Conservation (phyloP, 768 basidiomycete species). For the Pleurotus giganteus region DNA sequence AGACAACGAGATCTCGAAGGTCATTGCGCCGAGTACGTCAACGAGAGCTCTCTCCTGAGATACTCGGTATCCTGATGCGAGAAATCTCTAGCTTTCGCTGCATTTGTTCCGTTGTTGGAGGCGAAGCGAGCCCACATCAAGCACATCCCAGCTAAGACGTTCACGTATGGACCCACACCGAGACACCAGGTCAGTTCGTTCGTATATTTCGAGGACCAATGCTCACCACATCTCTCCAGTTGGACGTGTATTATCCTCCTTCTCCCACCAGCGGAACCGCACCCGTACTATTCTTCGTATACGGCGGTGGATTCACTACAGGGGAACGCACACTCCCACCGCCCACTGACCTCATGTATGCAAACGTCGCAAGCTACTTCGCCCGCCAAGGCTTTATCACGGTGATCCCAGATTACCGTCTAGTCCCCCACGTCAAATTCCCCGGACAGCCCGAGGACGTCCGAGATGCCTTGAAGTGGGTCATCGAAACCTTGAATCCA, state of each 20-base stretch:
- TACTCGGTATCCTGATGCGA: not conserved
- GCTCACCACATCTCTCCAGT: slow-evolving; percentile 29
- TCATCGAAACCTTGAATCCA: slow-evolving; percentile 30
- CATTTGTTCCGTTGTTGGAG: slow-evolving; percentile 51
- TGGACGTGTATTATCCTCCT: slow-evolving; percentile 65
- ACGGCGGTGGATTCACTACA: slow-evolving; percentile 61
- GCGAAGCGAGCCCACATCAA: slow-evolving; percentile 44
- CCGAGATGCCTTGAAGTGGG: slow-evolving; percentile 58
- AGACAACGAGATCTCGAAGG: slow-evolving; percentile 26
- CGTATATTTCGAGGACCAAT: not conserved
- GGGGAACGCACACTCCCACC: slow-evolving; percentile 48
- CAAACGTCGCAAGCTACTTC: slow-evolving; percentile 61
- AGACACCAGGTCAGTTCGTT: slow-evolving; percentile 43
- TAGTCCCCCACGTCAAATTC: slow-evolving; percentile 55
- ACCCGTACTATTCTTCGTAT: slow-evolving; percentile 61
- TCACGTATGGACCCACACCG: slow-evolving; percentile 52
- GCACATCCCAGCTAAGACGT: slow-evolving; percentile 48
- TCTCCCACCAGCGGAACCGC: slow-evolving; percentile 26
- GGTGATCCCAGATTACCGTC: slow-evolving; percentile 69
- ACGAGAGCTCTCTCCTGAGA: not conserved
- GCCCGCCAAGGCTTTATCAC: slow-evolving; percentile 56
- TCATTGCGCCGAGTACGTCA: slow-evolving; percentile 34
- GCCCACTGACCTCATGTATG: slow-evolving; percentile 50
- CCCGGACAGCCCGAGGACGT: slow-evolving; percentile 57
- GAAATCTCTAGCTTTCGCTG: slow-evolving; percentile 41